These are phyloP conservation scores for Phytophthora fragariae DNA, from an alignment of 352 stramenopile genomes.

Conservation along the genomic window DNA sequence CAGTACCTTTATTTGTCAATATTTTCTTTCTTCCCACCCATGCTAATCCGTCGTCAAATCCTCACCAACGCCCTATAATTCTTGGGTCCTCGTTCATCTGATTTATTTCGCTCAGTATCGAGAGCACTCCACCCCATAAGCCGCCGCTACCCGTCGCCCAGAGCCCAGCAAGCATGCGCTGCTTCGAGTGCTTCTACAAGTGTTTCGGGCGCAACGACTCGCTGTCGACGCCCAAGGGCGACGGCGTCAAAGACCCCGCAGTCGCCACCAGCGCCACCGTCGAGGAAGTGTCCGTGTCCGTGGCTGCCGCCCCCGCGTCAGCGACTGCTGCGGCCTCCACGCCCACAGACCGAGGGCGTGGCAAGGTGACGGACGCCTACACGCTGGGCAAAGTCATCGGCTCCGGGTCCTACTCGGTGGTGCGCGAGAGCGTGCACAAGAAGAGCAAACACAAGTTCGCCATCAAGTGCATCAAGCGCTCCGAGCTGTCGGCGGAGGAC, in stretches of 20 bases:
- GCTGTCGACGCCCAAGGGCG: conserved; percentile 33
- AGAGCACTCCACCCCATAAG: not conserved
- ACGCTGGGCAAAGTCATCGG: conserved; percentile 86
- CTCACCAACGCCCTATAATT: not conserved
- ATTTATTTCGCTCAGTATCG: conserved; percentile 33
- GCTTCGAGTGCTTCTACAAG: conserved; percentile 67
- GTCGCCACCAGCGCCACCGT: conserved; percentile 4
- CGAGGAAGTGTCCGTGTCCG: conserved; percentile 10
- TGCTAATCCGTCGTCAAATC: not conserved
- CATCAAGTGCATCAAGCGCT: conserved; percentile 91
- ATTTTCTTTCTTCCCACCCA: not conserved
- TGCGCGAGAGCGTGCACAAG: conserved; percentile 86
- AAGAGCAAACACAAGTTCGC: conserved; percentile 83
- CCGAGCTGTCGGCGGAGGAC: conserved; percentile 78
- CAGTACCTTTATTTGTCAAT: conserved; percentile 4
- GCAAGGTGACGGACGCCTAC: conserved; percentile 79
- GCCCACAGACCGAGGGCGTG: conserved; percentile 33
- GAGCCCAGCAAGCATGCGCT: conserved; percentile 50
- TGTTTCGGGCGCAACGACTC: conserved; percentile 52
- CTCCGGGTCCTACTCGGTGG: conserved; percentile 91
- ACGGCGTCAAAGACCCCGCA: conserved; percentile 17
- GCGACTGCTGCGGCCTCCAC: conserved; percentile 23
- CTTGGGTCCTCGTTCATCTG: conserved; percentile 24
- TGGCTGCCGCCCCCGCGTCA: not conserved
- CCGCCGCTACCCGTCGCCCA: conserved; percentile 5